Percentiles rank a stretch among this genome's conserved stretches.
Conservation (phyloP, 768 basidiomycete genomes). For the Coprinopsis sp. region DNA sequence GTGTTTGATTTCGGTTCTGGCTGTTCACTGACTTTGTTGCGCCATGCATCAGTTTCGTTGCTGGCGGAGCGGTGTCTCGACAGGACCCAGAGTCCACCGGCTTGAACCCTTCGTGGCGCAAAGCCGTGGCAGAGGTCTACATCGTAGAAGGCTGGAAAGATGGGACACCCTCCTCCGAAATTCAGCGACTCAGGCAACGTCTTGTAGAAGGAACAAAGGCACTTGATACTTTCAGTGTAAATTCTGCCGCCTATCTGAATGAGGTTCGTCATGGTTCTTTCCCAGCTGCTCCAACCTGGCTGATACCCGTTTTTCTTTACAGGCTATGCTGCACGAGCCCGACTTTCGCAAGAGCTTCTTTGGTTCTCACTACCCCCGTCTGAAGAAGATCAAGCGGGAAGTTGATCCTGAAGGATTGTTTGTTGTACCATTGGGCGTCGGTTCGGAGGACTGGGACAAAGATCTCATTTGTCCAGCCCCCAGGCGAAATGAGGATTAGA, state of each 20-base stretch:
- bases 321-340: conserved; percentile 41
- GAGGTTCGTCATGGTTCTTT: conserved; percentile 29
- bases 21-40: not conserved
- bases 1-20: not conserved
- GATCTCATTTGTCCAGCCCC: no score
- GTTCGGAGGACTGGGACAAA: conserved; percentile 45
- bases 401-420: conserved; percentile 45
- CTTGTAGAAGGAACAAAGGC: conserved; percentile 15
- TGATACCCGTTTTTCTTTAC: not conserved
- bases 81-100: conserved; percentile 34
- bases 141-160: conserved; percentile 24
- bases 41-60: conserved; percentile 28
- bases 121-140: conserved; percentile 29
- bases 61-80: conserved; percentile 39
- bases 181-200: conserved; percentile 15
- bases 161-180: conserved; percentile 19
- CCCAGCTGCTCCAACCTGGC: not conserved
- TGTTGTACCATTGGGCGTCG: conserved; percentile 42
- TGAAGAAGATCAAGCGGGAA: conserved; percentile 38
- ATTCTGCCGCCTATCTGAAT: conserved; percentile 43
- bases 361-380: conserved; percentile 36
- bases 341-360: conserved; percentile 43
- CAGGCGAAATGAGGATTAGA: no score
- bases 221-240: conserved; percentile 25
- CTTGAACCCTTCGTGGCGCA: conserved; percentile 46